Conservation (phyloP, 441 rosid genomes). For the Syzygium malaccense region DNA sequence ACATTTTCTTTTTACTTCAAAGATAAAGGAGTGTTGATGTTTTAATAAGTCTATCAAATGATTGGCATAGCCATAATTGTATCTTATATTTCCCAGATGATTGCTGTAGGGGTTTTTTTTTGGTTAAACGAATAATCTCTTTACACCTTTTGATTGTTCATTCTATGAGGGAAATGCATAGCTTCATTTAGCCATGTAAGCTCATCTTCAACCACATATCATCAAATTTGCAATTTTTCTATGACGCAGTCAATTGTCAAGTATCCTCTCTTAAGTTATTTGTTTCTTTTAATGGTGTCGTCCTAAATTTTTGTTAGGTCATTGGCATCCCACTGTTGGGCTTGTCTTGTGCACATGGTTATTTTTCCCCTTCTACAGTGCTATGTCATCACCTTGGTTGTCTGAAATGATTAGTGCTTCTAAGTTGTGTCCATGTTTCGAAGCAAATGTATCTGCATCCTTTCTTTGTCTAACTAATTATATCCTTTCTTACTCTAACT, state of each 20-base stretch:
- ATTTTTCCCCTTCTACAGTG: not conserved
- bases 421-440: not conserved
- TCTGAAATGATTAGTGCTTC: not conserved
- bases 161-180: not conserved
- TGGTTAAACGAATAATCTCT: not conserved
- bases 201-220: not conserved
- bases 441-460: not conserved
- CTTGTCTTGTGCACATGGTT: not conserved
- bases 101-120: not conserved
- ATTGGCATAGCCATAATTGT: not conserved
- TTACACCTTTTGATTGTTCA: not conserved
- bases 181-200: not conserved
- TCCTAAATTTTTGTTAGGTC: not conserved
- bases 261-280: not conserved
- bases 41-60: not conserved
- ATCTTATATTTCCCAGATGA: not conserved
- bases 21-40: not conserved
- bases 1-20: not conserved
- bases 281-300: not conserved
- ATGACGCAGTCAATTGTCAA: fast-evolving
- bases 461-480: not conserved
- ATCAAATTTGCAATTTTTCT: not conserved
- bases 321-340: not conserved
- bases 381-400: not conserved
- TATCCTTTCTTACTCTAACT: not conserved